Conservation (phyloP, 306 rosid species). For the Castanopsis chinensis region DNA sequence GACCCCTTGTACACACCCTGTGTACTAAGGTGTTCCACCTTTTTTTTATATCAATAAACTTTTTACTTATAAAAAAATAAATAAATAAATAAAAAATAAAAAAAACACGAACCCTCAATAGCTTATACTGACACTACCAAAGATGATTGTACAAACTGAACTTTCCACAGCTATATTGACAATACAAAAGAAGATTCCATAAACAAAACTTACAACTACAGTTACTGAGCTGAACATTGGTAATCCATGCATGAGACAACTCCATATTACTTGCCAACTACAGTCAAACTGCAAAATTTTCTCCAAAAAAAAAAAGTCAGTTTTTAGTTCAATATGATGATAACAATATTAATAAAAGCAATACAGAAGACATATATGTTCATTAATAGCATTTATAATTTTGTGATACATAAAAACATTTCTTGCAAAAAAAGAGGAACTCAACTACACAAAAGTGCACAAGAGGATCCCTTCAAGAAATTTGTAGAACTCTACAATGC, state of each 20-base stretch:
- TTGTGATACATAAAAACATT: neutral
- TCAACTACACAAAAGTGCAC: neutral
- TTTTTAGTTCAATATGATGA: conserved; percentile 2
- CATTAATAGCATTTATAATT: neutral
- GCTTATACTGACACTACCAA: neutral
- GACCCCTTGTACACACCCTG: too few relatives aligned
- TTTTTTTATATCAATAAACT: too few relatives aligned
- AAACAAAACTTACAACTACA: conserved; percentile 63
- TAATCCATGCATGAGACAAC: conserved; percentile 68
- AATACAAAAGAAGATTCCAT: neutral
- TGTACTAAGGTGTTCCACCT: too few relatives aligned
- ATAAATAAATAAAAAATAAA: too few relatives aligned
- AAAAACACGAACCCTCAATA: neutral
- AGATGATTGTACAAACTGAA: neutral
- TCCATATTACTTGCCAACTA: conserved; percentile 83
- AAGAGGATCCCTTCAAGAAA: neutral
- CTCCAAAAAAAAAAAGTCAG: conserved; percentile 24
- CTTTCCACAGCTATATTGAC: too few relatives aligned
- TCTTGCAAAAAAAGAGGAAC: neutral
- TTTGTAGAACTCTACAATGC: neutral
- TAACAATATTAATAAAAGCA: neutral
- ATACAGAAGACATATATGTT: neutral
- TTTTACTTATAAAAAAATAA: too few relatives aligned
- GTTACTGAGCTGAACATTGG: conserved; percentile 72
- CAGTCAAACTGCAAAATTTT: conserved; percentile 52